Evolutionary conservation across 352 stramenopile genomes (phyloP).

Genomic region (Globisporangium okanoganense): DNA sequence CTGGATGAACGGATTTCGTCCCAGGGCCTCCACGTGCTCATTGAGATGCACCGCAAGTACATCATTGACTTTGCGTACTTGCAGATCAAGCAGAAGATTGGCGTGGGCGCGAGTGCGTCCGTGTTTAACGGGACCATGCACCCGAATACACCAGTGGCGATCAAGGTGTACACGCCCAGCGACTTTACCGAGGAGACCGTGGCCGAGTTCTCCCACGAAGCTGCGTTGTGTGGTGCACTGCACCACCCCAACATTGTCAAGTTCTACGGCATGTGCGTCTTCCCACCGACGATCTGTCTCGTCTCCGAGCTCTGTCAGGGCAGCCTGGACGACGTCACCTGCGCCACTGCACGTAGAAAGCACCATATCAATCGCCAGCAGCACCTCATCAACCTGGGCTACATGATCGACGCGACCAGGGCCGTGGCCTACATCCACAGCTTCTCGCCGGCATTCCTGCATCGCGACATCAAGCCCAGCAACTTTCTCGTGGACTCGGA

Average conservation of each 20-base stretch:
- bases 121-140: conserved; percentile 57
- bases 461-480: conserved; percentile 71
- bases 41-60: conserved; percentile 72
- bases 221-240: conserved; percentile 64
- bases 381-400: conserved; percentile 46
- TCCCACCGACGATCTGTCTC: conserved; percentile 64
- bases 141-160: conserved; percentile 23
- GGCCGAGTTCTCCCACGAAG: conserved; percentile 76
- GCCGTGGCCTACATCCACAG: conserved; percentile 73
- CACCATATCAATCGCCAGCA: conserved; percentile 28
- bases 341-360: conserved; percentile 10
- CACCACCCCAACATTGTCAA: conserved; percentile 77
- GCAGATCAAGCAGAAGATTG: conserved; percentile 49
- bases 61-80: conserved; percentile 72
- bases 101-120: conserved; percentile 48
- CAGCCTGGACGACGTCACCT: conserved; percentile 31
- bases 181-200: conserved; percentile 50
- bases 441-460: conserved; percentile 65
- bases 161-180: conserved; percentile 65
- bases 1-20: conserved; percentile 46
- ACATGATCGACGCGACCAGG: conserved; percentile 60
- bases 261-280: conserved; percentile 84
- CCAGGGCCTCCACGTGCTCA: conserved; percentile 59
- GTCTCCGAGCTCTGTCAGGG: conserved; percentile 57
- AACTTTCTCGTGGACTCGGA: conserved; percentile 72